These are phyloP conservation scores for Colletotrichum noveboracense DNA, from an alignment of 2,329 filamentous ascomycete species.

Conservation along the genomic window DNA sequence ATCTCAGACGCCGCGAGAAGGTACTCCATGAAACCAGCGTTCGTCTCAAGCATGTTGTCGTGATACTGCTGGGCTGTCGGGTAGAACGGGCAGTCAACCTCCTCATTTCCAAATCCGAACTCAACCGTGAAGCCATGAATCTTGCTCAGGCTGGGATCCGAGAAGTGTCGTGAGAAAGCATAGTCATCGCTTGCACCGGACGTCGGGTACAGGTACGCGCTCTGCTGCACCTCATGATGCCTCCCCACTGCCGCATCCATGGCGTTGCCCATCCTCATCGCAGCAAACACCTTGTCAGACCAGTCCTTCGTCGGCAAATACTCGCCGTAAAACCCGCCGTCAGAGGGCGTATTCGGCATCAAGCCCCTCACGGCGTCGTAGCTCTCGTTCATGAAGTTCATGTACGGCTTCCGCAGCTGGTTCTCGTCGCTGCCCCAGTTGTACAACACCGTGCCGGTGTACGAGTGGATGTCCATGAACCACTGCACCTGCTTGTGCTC, in stretches of 20 bases:
- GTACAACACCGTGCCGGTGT: slow-evolving; percentile 51
- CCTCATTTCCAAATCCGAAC: slow-evolving; percentile 46
- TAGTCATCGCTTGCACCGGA: slow-evolving; percentile 53
- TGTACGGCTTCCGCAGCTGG: slow-evolving; percentile 47
- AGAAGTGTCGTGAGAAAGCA: slow-evolving; percentile 48
- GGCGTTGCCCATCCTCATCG: slow-evolving; percentile 37
- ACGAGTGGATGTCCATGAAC: slow-evolving; percentile 65
- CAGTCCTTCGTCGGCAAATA: slow-evolving; percentile 45
- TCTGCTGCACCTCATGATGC: slow-evolving; percentile 41
- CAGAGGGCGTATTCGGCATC: slow-evolving; percentile 38
- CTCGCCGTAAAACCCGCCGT: slow-evolving; percentile 45
- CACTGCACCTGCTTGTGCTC: slow-evolving; percentile 55
- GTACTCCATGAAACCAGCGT: slow-evolving; percentile 54
- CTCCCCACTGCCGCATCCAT: slow-evolving; percentile 45
- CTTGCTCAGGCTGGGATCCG: slow-evolving; percentile 36
- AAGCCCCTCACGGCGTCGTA: slow-evolving; percentile 58
- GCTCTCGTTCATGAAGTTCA: slow-evolving; percentile 57
- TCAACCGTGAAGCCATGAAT: slow-evolving; percentile 51
- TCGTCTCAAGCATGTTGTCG: slow-evolving; percentile 48
- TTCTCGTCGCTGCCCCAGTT: slow-evolving; percentile 62
- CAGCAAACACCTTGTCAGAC: slow-evolving; percentile 34
- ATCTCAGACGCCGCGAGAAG: slow-evolving; percentile 26
- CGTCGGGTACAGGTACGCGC: slow-evolving; percentile 49
- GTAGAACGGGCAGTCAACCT: slow-evolving; percentile 47
- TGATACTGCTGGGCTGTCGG: slow-evolving; percentile 47